Evolutionary conservation across 441 rosid genomes (phyloP).

Genomic region (Pelargonium cotyledonis): DNA sequence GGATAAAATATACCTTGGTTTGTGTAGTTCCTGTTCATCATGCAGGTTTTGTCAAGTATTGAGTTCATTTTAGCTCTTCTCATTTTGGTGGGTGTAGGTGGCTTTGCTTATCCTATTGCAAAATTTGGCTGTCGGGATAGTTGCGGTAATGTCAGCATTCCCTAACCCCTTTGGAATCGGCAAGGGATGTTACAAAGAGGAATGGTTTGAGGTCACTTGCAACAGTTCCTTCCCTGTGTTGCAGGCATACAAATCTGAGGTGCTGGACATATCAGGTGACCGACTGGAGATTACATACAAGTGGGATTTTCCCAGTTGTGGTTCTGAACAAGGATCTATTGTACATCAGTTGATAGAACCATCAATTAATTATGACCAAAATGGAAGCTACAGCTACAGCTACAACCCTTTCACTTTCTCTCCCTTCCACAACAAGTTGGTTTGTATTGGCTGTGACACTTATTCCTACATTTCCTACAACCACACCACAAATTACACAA

Average conservation of each 20-base stretch:
- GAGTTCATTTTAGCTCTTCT: not conserved
- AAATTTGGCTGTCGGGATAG: slow-evolving; percentile 10
- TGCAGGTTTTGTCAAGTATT: not conserved
- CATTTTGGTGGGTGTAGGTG: not conserved
- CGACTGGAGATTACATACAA: not conserved
- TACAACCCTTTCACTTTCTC: slow-evolving; percentile 18
- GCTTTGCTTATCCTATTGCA: not conserved
- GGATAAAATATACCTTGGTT: not conserved
- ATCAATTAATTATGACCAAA: not conserved
- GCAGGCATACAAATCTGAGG: slow-evolving; percentile 11
- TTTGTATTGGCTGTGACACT: slow-evolving; percentile 13
- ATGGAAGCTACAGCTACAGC: not conserved
- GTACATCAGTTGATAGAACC: slow-evolving; percentile 10
- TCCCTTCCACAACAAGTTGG: slow-evolving; percentile 8
- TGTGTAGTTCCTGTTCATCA: not conserved
- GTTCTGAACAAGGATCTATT: not conserved
- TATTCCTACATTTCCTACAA: slow-evolving; percentile 6
- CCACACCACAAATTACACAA: slow-evolving; percentile 4
- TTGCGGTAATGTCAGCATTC: slow-evolving; percentile 19
- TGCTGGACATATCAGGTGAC: slow-evolving; percentile 6
- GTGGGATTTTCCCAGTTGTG: slow-evolving; percentile 16
- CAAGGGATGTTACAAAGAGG: slow-evolving; percentile 14
- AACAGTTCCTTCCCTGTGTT: slow-evolving; percentile 9
- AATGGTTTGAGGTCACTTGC: slow-evolving; percentile 19
- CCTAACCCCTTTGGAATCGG: slow-evolving; percentile 21